Evolutionary conservation across 2,329 filamentous ascomycete species (phyloP).

Genomic region (Aspergillus niger): DNA sequence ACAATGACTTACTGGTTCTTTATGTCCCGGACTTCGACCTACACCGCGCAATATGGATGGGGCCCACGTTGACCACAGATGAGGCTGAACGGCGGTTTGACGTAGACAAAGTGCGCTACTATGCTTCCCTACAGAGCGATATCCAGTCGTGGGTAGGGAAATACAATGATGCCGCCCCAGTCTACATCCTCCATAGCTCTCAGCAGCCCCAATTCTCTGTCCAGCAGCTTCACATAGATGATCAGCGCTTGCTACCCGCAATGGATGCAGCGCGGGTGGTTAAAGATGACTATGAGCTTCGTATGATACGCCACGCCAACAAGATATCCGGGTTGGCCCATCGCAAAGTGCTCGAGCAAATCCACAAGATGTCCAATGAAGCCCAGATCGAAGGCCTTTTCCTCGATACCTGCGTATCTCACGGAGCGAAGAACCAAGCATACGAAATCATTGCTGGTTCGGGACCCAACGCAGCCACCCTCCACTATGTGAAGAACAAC

Average conservation of each 20-base stretch:
- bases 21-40: constrained; percentile 72
- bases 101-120: constrained; percentile 70
- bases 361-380: constrained; percentile 71
- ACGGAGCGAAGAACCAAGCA: constrained; percentile 78
- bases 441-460: constrained; percentile 85
- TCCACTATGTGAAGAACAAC: constrained; percentile 85
- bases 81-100: constrained; percentile 66
- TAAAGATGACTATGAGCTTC: constrained; percentile 75
- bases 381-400: constrained; percentile 81
- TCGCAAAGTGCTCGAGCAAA: constrained; percentile 61
- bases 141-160: constrained; percentile 45
- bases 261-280: constrained; percentile 69
- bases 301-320: constrained; percentile 72
- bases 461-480: constrained; percentile 76
- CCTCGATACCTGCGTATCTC: constrained; percentile 71
- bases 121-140: constrained; percentile 51
- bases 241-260: constrained; percentile 45
- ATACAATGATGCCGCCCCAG: constrained; percentile 27
- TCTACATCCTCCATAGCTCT: constrained; percentile 42
- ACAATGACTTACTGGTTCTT: constrained; percentile 64
- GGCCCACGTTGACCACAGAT: constrained; percentile 47
- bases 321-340: constrained; percentile 69
- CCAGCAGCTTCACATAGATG: constrained; percentile 29
- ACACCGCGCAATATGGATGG: constrained; percentile 46
- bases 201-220: constrained; percentile 33